Evolutionary conservation across 345 rosid species (phyloP).

Genomic region (Orychophragmus violaceus): DNA sequence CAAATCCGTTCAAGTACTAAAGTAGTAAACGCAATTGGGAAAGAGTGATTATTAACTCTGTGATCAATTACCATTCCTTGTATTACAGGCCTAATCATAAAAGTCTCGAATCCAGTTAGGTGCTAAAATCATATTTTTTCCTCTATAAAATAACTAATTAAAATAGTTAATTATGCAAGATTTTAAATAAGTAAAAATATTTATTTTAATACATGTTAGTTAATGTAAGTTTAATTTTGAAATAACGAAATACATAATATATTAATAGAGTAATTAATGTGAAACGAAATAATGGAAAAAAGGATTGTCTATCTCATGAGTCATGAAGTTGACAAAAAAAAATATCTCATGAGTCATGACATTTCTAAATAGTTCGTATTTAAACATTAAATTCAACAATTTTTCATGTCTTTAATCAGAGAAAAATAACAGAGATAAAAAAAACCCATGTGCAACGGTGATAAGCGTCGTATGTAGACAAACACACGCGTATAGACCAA

Average conservation of each 20-base stretch:
- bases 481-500: constrained; percentile 35
- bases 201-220: too few species aligned
- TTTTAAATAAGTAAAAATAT: too few species aligned
- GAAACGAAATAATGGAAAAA: not conserved
- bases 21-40: not conserved
- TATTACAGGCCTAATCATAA: not conserved
- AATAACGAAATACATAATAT: not conserved
- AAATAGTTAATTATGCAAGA: not conserved
- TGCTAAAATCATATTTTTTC: not conserved
- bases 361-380: not conserved
- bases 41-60: not conserved
- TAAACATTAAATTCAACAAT: not conserved
- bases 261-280: not conserved
- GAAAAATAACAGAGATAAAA: too few species aligned
- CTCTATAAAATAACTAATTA: not conserved
- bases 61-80: not conserved
- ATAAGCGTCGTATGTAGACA: constrained; percentile 13
- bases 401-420: not conserved
- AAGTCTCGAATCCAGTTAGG: not conserved
- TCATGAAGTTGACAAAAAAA: too few species aligned
- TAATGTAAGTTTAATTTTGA: not conserved
- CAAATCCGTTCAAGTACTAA: not conserved
- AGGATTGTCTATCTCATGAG: too few species aligned
- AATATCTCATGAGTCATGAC: too few species aligned
- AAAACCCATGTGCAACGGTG: constrained; percentile 16